Evolutionary conservation across 768 basidiomycete species (phyloP).

Genomic region (Guyanaporus albipodus): DNA sequence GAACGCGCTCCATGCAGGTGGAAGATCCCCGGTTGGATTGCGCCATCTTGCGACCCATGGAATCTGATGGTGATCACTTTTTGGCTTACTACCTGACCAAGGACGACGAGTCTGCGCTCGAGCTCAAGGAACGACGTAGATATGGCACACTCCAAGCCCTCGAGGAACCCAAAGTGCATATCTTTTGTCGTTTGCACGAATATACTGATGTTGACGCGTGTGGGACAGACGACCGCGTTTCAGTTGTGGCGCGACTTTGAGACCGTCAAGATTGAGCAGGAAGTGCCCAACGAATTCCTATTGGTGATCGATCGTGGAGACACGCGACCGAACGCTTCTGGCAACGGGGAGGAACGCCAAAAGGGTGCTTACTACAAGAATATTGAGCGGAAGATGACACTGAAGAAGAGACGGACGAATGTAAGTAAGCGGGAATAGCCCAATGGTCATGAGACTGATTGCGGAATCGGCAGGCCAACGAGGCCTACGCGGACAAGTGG

Average conservation of each 20-base stretch:
- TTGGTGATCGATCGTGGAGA: slow-evolving; percentile 68
- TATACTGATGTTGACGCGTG: background rate
- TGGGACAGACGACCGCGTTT: slow-evolving; percentile 60
- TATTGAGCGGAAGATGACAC: slow-evolving; percentile 82
- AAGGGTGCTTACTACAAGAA: slow-evolving; percentile 87
- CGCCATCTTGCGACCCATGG: slow-evolving; percentile 83
- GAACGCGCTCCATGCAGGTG: slow-evolving; percentile 37
- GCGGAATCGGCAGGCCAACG: slow-evolving; percentile 46
- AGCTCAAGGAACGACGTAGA: slow-evolving; percentile 58
- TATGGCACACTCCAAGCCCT: slow-evolving; percentile 41
- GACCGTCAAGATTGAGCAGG: slow-evolving; percentile 81
- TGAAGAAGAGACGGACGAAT: slow-evolving; percentile 81
- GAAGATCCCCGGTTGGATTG: slow-evolving; percentile 82
- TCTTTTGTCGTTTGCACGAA: background rate
- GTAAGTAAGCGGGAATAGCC: slow-evolving; percentile 42
- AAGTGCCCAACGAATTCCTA: slow-evolving; percentile 80
- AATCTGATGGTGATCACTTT: slow-evolving; percentile 85
- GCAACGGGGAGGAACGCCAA: slow-evolving; percentile 37
- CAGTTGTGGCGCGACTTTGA: slow-evolving; percentile 82
- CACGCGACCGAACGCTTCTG: slow-evolving; percentile 32
- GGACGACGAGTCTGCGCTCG: slow-evolving; percentile 63
- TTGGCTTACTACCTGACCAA: slow-evolving; percentile 79
- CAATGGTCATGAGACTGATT: background rate
- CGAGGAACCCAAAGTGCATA: slow-evolving; percentile 52
- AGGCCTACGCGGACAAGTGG: slow-evolving; percentile 79